These are phyloP conservation scores for Syncephalastrum racemosum DNA, from an alignment of 371 early-diverging fungal species.

Conservation along the genomic window DNA sequence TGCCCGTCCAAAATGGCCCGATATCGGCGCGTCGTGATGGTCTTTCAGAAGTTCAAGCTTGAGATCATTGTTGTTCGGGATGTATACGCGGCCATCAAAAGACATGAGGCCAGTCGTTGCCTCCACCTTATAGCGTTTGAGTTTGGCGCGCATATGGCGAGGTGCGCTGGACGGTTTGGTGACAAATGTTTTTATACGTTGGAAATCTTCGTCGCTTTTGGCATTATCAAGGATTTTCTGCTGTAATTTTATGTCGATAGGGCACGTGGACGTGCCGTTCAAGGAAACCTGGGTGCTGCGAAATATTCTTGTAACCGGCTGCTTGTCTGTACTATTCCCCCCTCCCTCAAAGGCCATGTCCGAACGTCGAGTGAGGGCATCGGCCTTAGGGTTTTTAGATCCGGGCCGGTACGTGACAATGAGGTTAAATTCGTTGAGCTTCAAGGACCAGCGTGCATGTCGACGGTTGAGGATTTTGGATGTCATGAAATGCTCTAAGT, in stretches of 20 bases:
- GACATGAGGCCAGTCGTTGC: slow-evolving; percentile 15
- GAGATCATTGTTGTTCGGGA: slow-evolving; percentile 21
- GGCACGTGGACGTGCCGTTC: slow-evolving; percentile 8
- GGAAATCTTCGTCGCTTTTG: too few relatives aligned
- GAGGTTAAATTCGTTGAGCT: slow-evolving; percentile 36
- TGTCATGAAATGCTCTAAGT: slow-evolving; percentile 38
- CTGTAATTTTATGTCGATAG: slow-evolving; percentile 1
- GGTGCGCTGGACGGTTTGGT: slow-evolving; percentile 4
- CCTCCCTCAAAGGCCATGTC: slow-evolving; percentile 16
- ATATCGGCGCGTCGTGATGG: slow-evolving; percentile 37
- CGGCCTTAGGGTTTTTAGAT: slow-evolving; percentile 29
- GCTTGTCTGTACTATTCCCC: too few relatives aligned
- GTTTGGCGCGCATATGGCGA: slow-evolving; percentile 1
- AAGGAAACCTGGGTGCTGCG: background rate
- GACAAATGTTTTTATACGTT: too few relatives aligned
- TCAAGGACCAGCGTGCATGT: slow-evolving; percentile 37
- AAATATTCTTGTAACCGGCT: slow-evolving; percentile 8
- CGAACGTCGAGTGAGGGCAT: slow-evolving; percentile 45
- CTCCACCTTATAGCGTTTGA: slow-evolving; percentile 11
- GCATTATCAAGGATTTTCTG: slow-evolving; percentile 2
- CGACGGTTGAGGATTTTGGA: slow-evolving; percentile 28
- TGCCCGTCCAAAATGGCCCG: slow-evolving; percentile 50
- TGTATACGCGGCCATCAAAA: slow-evolving; percentile 18
- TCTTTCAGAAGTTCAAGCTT: slow-evolving; percentile 19
- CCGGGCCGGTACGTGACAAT: slow-evolving; percentile 41